Percentiles rank a stretch among this genome's conserved stretches.
phyloP scores from a whole-genome alignment of 345 rosid species.

The Angophora floribunda region DNA sequence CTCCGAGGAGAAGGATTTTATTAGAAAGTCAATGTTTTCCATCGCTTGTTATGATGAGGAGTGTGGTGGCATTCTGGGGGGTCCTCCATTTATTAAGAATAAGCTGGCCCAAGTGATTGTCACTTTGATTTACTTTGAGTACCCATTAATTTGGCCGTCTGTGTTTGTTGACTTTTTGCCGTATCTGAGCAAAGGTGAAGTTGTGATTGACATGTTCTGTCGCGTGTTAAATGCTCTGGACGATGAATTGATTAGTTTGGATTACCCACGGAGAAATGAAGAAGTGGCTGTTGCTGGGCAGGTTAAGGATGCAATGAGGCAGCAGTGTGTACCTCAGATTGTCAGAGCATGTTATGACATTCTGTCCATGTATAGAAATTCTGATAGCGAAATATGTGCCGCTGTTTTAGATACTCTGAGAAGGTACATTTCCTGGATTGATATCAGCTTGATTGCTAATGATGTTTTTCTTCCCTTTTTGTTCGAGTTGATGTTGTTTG shows the following conservation, averaged over 20 bases:
- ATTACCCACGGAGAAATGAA: conserved; percentile 61
- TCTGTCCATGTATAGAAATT: conserved; percentile 48
- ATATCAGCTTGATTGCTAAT: conserved; percentile 74
- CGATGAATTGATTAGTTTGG: conserved; percentile 86
- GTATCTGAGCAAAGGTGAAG: conserved; percentile 49
- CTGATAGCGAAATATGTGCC: conserved; percentile 63
- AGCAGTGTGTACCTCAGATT: conserved; percentile 81
- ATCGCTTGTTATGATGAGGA: conserved; percentile 59
- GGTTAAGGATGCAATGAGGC: conserved; percentile 96
- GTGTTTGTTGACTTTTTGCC: conserved; percentile 70
- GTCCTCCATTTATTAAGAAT: conserved; percentile 76
- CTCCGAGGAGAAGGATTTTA: conserved; percentile 43
- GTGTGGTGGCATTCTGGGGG: conserved; percentile 40
- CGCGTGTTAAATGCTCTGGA: conserved; percentile 86
- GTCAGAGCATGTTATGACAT: conserved; percentile 83
- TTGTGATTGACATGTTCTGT: conserved; percentile 84
- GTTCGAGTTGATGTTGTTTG: conserved; percentile 65
- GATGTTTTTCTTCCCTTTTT: conserved; percentile 60
- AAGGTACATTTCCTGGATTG: conserved; percentile 91
- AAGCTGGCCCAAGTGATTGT: conserved; percentile 94
- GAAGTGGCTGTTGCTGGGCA: conserved; percentile 59
- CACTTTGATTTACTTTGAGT: conserved; percentile 83
- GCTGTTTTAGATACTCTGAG: conserved; percentile 69
- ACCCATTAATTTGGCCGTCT: conserved; percentile 71
- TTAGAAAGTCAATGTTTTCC: conserved; percentile 59